Evolutionary conservation across 78 protist species (phyloP).

Genomic region (Creolimax fragrantissima): DNA sequence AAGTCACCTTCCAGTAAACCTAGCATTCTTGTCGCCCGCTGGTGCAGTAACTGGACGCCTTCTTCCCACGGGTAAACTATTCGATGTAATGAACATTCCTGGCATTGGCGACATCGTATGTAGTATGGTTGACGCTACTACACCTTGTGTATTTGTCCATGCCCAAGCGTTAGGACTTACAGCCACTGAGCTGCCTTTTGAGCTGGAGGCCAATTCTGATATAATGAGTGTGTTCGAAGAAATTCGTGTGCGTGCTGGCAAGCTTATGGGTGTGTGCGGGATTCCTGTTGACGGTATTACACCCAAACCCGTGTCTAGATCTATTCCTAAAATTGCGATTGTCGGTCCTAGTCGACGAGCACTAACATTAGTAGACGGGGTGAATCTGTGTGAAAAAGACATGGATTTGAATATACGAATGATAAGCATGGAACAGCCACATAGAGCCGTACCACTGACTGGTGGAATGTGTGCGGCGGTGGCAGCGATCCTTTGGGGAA

Average conservation of each 20-base stretch:
- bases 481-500: too few species aligned
- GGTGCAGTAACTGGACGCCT: background rate
- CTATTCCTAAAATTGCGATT: background rate
- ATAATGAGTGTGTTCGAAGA: background rate
- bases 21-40: background rate
- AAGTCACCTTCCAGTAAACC: background rate
- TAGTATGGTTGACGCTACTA: background rate
- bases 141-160: background rate
- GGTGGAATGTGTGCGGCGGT: slow-evolving; percentile 6
- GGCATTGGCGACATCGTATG: background rate
- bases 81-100: background rate
- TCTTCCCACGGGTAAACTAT: background rate
- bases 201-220: background rate
- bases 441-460: background rate
- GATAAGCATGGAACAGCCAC: background rate
- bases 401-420: background rate
- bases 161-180: background rate
- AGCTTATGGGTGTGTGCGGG: background rate
- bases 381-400: background rate
- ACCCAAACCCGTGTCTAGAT: background rate
- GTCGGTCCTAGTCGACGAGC: background rate
- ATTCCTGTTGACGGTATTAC: too few species aligned
- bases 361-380: background rate
- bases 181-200: background rate
- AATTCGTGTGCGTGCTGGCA: background rate